phyloP scores from a whole-genome alignment of 169 alveolate genomes.

The Pseudocohnilembus persalinus region DNA sequence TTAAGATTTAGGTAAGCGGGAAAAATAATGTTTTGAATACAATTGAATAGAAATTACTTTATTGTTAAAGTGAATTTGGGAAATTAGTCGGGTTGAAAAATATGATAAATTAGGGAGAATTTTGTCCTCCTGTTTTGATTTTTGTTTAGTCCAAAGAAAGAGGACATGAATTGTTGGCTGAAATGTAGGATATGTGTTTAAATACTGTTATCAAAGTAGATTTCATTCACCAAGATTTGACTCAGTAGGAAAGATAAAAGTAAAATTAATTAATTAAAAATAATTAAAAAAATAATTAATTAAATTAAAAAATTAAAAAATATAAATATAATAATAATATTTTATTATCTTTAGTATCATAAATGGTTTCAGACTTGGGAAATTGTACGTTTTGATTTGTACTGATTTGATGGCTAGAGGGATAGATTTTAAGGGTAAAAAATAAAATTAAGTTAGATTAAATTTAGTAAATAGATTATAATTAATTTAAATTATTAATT shows the following conservation, averaged over 20 bases:
- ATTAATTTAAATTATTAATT: too few species aligned
- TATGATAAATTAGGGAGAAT: slow-evolving; percentile 48
- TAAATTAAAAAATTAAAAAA: slow-evolving; percentile 43
- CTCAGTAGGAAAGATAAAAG: slow-evolving; percentile 45
- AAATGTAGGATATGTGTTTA: slow-evolving; percentile 47
- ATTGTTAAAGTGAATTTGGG: slow-evolving; percentile 79
- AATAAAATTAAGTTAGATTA: too few species aligned
- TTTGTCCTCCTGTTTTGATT: slow-evolving; percentile 77
- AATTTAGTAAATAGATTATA: too few species aligned
- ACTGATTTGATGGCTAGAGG: slow-evolving; percentile 98
- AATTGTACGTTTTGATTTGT: slow-evolving; percentile 94
- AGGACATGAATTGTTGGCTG: slow-evolving; percentile 70
- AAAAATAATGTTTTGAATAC: slow-evolving; percentile 63
- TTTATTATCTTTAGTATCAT: slow-evolving; percentile 43
- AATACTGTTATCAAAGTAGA: slow-evolving; percentile 56
- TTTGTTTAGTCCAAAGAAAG: slow-evolving; percentile 74
- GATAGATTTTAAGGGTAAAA: slow-evolving; percentile 90
- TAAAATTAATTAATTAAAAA: too few species aligned
- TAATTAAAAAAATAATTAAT: too few species aligned
- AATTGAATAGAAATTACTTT: slow-evolving; percentile 64
- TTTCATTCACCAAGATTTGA: slow-evolving; percentile 69
- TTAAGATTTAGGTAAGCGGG: slow-evolving; percentile 75
- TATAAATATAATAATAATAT: slow-evolving; percentile 59
- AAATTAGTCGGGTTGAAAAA: slow-evolving; percentile 68
- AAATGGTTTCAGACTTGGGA: slow-evolving; percentile 62